Base-by-base conservation (phyloP, 2,329 filamentous ascomycete species). In the Plectosphaerella cucumerina region DNA sequence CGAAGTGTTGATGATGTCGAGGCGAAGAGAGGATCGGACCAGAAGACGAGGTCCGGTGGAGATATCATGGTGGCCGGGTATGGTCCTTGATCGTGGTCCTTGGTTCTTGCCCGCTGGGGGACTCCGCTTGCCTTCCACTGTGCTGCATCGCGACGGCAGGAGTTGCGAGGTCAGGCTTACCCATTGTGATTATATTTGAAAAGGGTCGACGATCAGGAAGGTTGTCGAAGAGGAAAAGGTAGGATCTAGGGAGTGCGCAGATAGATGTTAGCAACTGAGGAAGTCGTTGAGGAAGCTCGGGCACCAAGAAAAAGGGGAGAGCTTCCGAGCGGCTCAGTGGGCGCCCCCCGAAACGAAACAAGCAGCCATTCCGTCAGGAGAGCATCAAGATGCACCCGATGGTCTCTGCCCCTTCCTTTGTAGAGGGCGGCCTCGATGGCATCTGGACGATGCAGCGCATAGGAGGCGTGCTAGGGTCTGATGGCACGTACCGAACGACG, bases 111-210 rank as follows among this genome's bases (percentile, higher is more conserved):
- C 41, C 33, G 18, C n/a, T 6, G n/a, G 14, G n/a, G 17, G 31
- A 20, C 9, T 50, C 47, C 37, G 54, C 48, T 54, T 55, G 48
- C 54, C 53, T 53, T 54, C 51, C 51, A 54, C 55, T 48, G 47
- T 56, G 53, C 35, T 48, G 47, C 58, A 53, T 44, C 50, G 50
- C 53, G 51, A 54, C 50, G 49, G n/a, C 39, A 9, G 31, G 33
- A 53, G 61, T 43, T 54, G 50, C 57, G 61, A 59, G 62, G 59
- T 60, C 60, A 64, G 65, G 67, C 72, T 75, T 75, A 75, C 72
- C 72, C 72, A 75, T 75, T 69, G 62, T 63, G 66, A 69, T 64
- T 62, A 62, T 58, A 61, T 60, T 56, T 60, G 62, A 18, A 51
- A 54, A 53, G 55, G 58, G 58, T 62, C 56, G 52, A 56, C 52